Evolutionary conservation across 2,329 filamentous ascomycete species (phyloP), one percentile per base, ranked within the genome.

Genomic region (Stemphylium beticola): DNA sequence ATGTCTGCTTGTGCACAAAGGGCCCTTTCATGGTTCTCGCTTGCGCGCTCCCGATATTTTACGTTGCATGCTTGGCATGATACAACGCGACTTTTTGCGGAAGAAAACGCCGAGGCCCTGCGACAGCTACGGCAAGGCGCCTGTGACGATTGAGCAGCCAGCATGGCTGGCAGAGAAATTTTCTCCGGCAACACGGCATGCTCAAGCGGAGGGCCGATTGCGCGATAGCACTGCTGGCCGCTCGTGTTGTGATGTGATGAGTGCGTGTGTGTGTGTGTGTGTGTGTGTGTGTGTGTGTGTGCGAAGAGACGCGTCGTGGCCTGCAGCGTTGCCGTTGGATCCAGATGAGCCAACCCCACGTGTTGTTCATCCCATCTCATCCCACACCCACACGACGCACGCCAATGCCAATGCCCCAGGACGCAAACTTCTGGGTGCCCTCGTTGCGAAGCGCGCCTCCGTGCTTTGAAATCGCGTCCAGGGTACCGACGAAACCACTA

Each of bases 31-130:
- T 26, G 33, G 18, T 37, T 37, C 47, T 53, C 49, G 57, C 55
- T 42, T 61, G 43, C 45, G 39, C 29, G 34, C 47, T 53, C 37
- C 37, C 36, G 37, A 46, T 56, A 26, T 51, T 60, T 54, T 26
- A 44, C 52, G 62, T 60, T 62, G 54, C 62, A 62, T 60, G 34
- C 61, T 64, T 66, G 61, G 64, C 62, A 47, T 29, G 38, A 53
- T 46, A 39, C 49, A 41, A 49, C 42, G 44, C 38, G 29, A 17
- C 47, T 43, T 29, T 24, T 49, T 50, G 32, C 42, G 60, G 60
- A 51, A 52, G 49, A 52, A 50, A 26, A 31, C 39, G 58, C 62
- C 64, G 61, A 64, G 55, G 52, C 55, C 33, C 45, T 47, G 41
- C 34, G 31, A 45, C 43, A 38, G 32, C 38, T 26, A 39, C 52